Evolutionary conservation across 73 alveolate species (phyloP).

Genomic region (Tetrahymena borealis): DNA sequence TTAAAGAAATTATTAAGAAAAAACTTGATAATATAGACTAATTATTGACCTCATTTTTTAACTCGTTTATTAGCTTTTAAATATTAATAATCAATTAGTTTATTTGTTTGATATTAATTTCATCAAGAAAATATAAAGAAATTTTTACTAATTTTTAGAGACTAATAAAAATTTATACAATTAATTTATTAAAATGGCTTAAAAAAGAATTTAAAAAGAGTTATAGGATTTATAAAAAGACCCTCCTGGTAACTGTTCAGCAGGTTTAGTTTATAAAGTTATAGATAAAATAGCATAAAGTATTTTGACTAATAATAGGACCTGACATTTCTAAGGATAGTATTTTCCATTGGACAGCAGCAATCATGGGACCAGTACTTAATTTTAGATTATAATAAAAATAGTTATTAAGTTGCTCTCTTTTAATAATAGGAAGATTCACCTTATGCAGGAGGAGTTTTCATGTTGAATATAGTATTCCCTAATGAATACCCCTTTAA

Average conservation of each 20-base stretch:
- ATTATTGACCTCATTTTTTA: too few species aligned
- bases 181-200: slow-evolving; percentile 35
- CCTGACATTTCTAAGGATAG: background rate
- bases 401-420: background rate
- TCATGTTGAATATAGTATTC: slow-evolving; percentile 58
- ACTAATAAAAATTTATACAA: too few species aligned
- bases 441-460: slow-evolving; percentile 70
- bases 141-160: too few species aligned
- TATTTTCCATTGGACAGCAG: slow-evolving; percentile 61
- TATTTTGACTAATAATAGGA: background rate
- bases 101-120: too few species aligned
- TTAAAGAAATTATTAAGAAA: too few species aligned
- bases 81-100: too few species aligned
- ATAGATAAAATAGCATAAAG: background rate
- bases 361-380: slow-evolving; percentile 73
- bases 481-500: slow-evolving; percentile 81
- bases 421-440: slow-evolving; percentile 54
- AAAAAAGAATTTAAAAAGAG: slow-evolving; percentile 78
- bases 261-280: slow-evolving; percentile 73
- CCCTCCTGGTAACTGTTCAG: slow-evolving; percentile 79
- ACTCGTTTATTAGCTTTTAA: too few species aligned
- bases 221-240: slow-evolving; percentile 64
- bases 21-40: too few species aligned
- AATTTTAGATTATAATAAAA: background rate
- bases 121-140: too few species aligned